These are phyloP conservation scores for Zalaria obscura DNA, from an alignment of 2,329 filamentous ascomycete species.

Conservation along the genomic window DNA sequence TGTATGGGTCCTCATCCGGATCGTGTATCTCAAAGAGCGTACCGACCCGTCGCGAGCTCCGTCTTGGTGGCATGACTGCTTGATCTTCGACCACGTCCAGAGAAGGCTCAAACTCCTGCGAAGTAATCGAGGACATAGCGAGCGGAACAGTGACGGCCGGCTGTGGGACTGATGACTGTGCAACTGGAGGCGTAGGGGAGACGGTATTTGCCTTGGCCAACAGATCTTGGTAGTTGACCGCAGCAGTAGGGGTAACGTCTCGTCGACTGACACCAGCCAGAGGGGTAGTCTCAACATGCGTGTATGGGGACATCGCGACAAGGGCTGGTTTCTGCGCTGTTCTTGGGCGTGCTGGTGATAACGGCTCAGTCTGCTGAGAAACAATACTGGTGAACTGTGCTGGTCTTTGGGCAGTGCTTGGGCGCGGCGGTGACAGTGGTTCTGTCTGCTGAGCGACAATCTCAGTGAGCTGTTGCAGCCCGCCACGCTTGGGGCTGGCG, in stretches of 20 bases:
- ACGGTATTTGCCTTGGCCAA: neutral
- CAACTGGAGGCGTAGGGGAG: no score
- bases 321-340: no score
- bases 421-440: neutral
- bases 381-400: constrained; percentile 21
- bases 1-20: neutral
- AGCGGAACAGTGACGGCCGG: neutral
- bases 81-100: constrained; percentile 1
- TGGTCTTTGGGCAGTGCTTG: neutral
- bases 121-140: constrained; percentile 6
- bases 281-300: no score
- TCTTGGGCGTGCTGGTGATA: constrained; percentile 4
- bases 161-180: no score
- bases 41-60: constrained; percentile 1
- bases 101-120: constrained; percentile 9
- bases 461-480: neutral
- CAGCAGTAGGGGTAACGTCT: constrained; percentile 6
- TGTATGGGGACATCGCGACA: no score
- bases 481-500: neutral
- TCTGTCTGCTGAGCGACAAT: neutral
- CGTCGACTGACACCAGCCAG: neutral
- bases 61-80: neutral
- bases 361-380: constrained; percentile 23
- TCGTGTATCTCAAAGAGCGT: neutral
- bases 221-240: constrained; percentile 3